Evolutionary conservation across 2,329 filamentous ascomycete species (phyloP).

Genomic region (Neonectria sp.): DNA sequence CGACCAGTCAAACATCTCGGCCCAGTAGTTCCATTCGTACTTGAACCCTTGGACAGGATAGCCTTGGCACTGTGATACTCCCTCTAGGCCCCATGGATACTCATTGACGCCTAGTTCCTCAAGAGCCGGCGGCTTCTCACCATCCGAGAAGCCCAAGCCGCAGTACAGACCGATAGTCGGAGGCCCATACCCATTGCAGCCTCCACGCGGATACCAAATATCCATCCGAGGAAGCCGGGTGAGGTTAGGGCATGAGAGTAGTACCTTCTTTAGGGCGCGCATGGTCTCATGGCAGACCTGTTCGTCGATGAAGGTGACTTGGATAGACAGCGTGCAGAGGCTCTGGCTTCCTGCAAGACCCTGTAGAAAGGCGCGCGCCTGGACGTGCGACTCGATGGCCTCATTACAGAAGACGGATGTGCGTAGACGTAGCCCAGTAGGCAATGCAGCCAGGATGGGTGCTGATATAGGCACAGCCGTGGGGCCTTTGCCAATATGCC

Average conservation of each 20-base stretch:
- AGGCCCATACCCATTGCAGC: slow-evolving; percentile 6
- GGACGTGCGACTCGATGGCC: slow-evolving; percentile 8
- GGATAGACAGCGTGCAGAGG: slow-evolving; percentile 18
- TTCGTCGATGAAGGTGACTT: slow-evolving; percentile 15
- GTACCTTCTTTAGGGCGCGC: slow-evolving; percentile 20
- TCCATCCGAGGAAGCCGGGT: slow-evolving; percentile 14
- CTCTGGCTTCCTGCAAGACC: slow-evolving; percentile 11
- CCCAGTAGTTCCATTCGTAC: slow-evolving; percentile 19
- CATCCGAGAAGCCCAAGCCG: slow-evolving; percentile 15
- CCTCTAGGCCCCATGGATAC: slow-evolving; percentile 25
- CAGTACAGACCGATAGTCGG: neutral
- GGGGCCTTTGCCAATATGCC: slow-evolving; percentile 1
- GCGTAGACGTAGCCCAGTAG: slow-evolving; percentile 4
- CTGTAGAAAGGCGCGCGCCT: slow-evolving; percentile 14
- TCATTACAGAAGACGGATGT: slow-evolving; percentile 18
- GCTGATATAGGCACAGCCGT: slow-evolving; percentile 10
- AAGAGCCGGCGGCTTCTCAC: slow-evolving; percentile 21
- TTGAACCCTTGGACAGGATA: slow-evolving; percentile 11
- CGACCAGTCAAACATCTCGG: slow-evolving; percentile 27
- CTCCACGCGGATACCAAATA: slow-evolving; percentile 17
- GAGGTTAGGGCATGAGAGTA: slow-evolving; percentile 32
- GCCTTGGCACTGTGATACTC: neutral
- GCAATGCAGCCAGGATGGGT: slow-evolving; percentile 20
- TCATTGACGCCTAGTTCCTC: slow-evolving; percentile 19
- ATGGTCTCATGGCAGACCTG: slow-evolving; percentile 26